phyloP scores from a whole-genome alignment of 371 early-diverging fungal genomes.

The Rhizopus microsporus region DNA sequence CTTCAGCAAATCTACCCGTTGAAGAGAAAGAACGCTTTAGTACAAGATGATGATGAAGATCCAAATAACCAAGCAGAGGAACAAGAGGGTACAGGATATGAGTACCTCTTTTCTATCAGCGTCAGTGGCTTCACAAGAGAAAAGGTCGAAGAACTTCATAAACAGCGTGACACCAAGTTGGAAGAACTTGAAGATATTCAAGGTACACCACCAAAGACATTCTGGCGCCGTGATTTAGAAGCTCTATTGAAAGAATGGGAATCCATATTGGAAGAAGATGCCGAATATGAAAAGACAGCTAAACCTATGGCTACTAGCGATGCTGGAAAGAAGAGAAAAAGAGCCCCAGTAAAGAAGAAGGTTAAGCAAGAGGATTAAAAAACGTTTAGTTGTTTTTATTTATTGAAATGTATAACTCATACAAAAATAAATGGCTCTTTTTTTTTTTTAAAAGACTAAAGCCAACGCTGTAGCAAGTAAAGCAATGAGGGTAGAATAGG shows the following conservation, averaged over 20 bases:
- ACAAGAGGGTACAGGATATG: conserved; percentile 65
- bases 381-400: not conserved
- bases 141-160: conserved; percentile 81
- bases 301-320: conserved; percentile 25
- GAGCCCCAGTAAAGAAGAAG: conserved; percentile 16
- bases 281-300: conserved; percentile 19
- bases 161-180: conserved; percentile 72
- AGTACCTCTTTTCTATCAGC: conserved; percentile 95
- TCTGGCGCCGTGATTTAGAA: conserved; percentile 95
- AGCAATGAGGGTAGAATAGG: not conserved
- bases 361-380: not conserved
- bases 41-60: conserved; percentile 50
- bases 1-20: conserved; percentile 65
- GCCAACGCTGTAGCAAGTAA: not conserved
- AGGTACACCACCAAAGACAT: conserved; percentile 69
- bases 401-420: not conserved
- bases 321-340: conserved; percentile 17
- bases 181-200: conserved; percentile 73
- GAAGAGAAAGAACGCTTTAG: conserved; percentile 44
- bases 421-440: not conserved
- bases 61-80: conserved; percentile 3
- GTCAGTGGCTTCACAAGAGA: conserved; percentile 93
- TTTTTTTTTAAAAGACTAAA: not conserved
- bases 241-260: conserved; percentile 78
- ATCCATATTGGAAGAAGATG: conserved; percentile 38